Evolutionary conservation across 106 monocot species (phyloP).

Genomic region (Apostasia ramifera): DNA sequence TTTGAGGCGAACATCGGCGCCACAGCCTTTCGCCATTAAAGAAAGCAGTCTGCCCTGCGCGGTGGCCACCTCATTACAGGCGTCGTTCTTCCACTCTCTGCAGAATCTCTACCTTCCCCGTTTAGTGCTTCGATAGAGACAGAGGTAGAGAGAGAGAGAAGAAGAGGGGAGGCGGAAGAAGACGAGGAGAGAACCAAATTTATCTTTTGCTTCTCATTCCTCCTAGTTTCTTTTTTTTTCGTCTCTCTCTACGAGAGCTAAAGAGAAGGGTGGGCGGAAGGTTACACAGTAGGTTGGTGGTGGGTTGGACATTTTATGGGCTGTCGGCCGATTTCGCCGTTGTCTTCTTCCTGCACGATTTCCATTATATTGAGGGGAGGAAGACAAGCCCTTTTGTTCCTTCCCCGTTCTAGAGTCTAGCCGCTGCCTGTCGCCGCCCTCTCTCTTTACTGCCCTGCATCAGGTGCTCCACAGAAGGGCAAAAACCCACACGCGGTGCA

Average conservation of each 20-base stretch:
- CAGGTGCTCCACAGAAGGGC: neutral
- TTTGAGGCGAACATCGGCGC: too few relatives aligned
- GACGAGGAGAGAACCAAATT: too few relatives aligned
- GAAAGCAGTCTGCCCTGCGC: too few relatives aligned
- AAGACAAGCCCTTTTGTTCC: conserved; percentile 2
- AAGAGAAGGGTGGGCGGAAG: neutral
- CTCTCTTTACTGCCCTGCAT: neutral
- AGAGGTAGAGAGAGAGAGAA: too few relatives aligned
- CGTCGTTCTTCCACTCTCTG: too few relatives aligned
- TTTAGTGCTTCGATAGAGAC: too few relatives aligned
- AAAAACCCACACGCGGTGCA: conserved; percentile 14
- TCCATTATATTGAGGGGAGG: neutral
- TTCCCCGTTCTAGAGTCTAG: conserved; percentile 3
- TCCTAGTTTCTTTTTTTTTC: neutral
- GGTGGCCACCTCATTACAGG: too few relatives aligned
- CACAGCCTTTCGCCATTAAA: too few relatives aligned
- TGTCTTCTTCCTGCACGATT: conserved; percentile 1
- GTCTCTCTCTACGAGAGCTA: neutral
- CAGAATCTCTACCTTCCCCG: too few relatives aligned
- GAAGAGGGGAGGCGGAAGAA: too few relatives aligned
- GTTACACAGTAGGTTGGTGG: neutral
- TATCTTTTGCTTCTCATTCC: neutral
- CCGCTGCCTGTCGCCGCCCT: conserved; percentile 5
- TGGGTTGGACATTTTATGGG: neutral
- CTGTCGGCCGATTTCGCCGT: neutral